Evolutionary conservation across 352 stramenopile species (phyloP).

Genomic region (Peronospora tabacina): DNA sequence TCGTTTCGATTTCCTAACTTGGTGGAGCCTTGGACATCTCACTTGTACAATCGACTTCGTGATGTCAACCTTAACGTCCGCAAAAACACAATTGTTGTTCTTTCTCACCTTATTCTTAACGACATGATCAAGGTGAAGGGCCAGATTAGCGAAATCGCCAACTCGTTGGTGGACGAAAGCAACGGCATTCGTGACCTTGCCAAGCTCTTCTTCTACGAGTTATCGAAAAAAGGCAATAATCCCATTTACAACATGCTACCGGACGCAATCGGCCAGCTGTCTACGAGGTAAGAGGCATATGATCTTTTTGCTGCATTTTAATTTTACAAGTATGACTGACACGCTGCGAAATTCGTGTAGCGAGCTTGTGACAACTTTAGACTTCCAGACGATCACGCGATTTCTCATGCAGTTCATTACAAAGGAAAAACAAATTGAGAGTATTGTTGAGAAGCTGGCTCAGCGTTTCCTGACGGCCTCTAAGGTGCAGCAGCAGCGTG

Average conservation of each 20-base stretch:
- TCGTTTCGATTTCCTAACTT: constrained; percentile 97
- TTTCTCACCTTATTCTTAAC: constrained; percentile 98
- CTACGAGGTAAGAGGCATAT: constrained; percentile 38
- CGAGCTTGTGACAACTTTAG: constrained; percentile 71
- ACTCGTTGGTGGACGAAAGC: constrained; percentile 92
- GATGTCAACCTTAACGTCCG: constrained; percentile 89
- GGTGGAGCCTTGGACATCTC: constrained; percentile 96
- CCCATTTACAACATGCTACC: constrained; percentile 99
- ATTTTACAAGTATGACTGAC: constrained; percentile 1
- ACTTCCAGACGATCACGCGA: constrained; percentile 90
- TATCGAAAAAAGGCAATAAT: constrained; percentile 94
- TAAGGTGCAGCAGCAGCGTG: constrained; percentile 56
- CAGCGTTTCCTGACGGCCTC: constrained; percentile 88
- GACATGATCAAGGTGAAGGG: constrained; percentile 99
- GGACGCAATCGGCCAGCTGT: constrained; percentile 93
- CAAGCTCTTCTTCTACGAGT: constrained; percentile 94
- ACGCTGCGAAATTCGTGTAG: constrained; percentile 23
- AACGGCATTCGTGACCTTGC: constrained; percentile 89
- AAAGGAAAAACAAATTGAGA: constrained; percentile 90
- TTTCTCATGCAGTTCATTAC: constrained; percentile 97
- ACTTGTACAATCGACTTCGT: constrained; percentile 91
- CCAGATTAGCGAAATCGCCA: constrained; percentile 91
- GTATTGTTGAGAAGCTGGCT: constrained; percentile 88
- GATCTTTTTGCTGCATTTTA: not conserved
- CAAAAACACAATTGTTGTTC: constrained; percentile 95